phyloP scores from a whole-genome alignment of 2,329 filamentous ascomycete species.

The Apiospora aurea region DNA sequence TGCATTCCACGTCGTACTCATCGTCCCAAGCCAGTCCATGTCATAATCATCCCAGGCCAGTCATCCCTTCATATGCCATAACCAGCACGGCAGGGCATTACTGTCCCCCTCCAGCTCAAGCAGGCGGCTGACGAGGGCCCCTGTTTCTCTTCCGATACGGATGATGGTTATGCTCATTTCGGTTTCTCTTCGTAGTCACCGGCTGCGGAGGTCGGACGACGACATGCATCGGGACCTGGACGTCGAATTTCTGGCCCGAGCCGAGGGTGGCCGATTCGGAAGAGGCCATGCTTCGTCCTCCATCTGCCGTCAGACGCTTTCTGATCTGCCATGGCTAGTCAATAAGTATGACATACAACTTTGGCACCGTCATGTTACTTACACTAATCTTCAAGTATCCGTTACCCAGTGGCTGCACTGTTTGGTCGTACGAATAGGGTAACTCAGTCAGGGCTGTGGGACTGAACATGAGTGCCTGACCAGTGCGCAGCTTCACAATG shows the following conservation, averaged over 20 bases:
- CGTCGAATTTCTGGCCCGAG: background rate
- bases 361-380: background rate
- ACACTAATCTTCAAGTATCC: conserved; percentile 30
- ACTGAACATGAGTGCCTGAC: conserved; percentile 37
- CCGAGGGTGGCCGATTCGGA: background rate
- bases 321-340: conserved; percentile 26
- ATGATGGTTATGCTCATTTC: background rate
- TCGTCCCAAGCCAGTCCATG: background rate
- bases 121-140: background rate
- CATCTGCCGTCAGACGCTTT: conserved; percentile 33
- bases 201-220: background rate
- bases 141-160: background rate
- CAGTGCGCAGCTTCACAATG: conserved; percentile 33
- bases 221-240: conserved; percentile 10
- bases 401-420: conserved; percentile 27
- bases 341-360: background rate
- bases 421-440: background rate
- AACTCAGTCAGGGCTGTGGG: conserved; percentile 32
- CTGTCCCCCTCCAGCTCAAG: too few species aligned
- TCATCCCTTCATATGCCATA: background rate
- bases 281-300: conserved; percentile 33
- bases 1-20: background rate
- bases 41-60: background rate
- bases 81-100: background rate
- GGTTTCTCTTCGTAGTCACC: background rate